Percentiles rank a stretch among this genome's conserved stretches.
These are phyloP conservation scores for Metarhizium anisopliae DNA, from an alignment of 2,329 filamentous ascomycete species.

Conservation along the genomic window DNA sequence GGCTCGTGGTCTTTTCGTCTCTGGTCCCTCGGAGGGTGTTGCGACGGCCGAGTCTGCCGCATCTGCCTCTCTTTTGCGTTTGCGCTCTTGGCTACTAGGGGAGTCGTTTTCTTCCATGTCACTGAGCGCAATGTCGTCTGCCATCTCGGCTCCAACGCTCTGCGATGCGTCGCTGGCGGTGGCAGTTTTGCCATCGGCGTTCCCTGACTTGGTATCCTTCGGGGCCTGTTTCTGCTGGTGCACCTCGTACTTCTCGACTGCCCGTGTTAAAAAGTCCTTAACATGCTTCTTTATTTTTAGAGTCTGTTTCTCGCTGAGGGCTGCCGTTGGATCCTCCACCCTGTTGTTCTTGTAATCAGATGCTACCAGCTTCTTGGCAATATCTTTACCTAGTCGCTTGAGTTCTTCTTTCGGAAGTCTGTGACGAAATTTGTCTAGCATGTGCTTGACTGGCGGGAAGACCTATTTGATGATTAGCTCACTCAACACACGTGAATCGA, in stretches of 20 bases:
- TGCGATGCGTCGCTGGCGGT: constrained; percentile 10
- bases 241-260: constrained; percentile 63
- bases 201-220: background rate
- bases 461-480: constrained; percentile 42
- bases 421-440: constrained; percentile 78
- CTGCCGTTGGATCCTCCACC: constrained; percentile 68
- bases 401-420: constrained; percentile 75
- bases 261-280: constrained; percentile 79
- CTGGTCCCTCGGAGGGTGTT: constrained; percentile 48
- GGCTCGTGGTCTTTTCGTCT: constrained; percentile 43
- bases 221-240: constrained; percentile 50
- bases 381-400: constrained; percentile 54
- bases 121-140: constrained; percentile 28
- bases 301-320: constrained; percentile 66
- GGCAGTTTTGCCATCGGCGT: constrained; percentile 9
- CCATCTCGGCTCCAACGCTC: constrained; percentile 14
- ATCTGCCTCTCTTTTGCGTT: constrained; percentile 52
- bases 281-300: constrained; percentile 78
- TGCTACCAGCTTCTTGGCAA: constrained; percentile 80
- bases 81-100: constrained; percentile 43
- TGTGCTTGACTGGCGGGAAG: constrained; percentile 74
- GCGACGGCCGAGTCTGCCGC: constrained; percentile 29
- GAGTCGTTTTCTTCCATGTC: constrained; percentile 36
- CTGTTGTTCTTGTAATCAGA: constrained; percentile 86
- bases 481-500: constrained; percentile 4